phyloP scores from a whole-genome alignment of 192 early-diverging fungal genomes.

The Podila epigama region DNA sequence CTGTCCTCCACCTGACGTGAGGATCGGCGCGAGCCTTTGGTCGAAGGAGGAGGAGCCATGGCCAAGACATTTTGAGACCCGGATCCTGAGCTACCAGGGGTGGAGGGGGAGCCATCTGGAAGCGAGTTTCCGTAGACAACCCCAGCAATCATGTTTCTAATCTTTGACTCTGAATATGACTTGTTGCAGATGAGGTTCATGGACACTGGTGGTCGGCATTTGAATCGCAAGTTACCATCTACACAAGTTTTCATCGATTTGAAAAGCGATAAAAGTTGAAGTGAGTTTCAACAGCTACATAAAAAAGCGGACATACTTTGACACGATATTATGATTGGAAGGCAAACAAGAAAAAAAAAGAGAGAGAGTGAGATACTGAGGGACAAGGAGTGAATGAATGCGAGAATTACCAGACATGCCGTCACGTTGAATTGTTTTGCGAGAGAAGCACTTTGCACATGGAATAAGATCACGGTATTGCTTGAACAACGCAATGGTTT shows the following conservation, averaged over 20 bases:
- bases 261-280: too few relatives aligned
- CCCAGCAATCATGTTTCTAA: conserved; percentile 34
- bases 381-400: not conserved
- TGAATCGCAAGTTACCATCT: conserved; percentile 41
- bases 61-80: conserved; percentile 30
- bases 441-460: conserved; percentile 36
- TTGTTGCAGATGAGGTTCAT: conserved; percentile 39
- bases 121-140: conserved; percentile 30
- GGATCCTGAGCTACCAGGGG: not conserved
- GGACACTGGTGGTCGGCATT: conserved; percentile 36
- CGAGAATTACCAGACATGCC: conserved; percentile 30
- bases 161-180: conserved; percentile 38
- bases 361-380: too few relatives aligned
- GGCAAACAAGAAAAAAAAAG: not conserved
- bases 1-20: conserved; percentile 3
- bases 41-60: conserved; percentile 14
- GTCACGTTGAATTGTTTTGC: conserved; percentile 40
- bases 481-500: conserved; percentile 36
- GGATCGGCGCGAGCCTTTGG: conserved; percentile 10
- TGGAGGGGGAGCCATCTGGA: conserved; percentile 16
- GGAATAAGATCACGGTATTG: conserved; percentile 26
- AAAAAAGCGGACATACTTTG: too few relatives aligned
- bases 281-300: too few relatives aligned
- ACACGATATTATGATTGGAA: not conserved
- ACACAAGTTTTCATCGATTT: too few relatives aligned